phyloP scores from a whole-genome alignment of 2,329 filamentous ascomycete genomes.

The Microdochium trichocladiopsis region DNA sequence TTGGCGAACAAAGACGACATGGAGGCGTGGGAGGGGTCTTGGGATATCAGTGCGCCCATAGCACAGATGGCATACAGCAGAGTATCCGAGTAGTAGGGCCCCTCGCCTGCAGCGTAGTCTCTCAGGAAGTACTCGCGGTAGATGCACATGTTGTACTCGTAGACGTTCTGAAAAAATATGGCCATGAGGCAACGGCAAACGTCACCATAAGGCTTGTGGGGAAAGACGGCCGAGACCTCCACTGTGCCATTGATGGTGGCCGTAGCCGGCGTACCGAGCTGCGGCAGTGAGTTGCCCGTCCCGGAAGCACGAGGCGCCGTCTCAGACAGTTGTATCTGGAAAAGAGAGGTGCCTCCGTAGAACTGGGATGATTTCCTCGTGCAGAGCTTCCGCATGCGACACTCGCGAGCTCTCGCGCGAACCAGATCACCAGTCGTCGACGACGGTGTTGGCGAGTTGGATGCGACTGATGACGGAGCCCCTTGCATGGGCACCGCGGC shows the following conservation, averaged over 20 bases:
- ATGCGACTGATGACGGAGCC: background rate
- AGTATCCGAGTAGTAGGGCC: constrained; percentile 41
- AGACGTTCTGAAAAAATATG: constrained; percentile 38
- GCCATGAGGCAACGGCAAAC: constrained; percentile 37
- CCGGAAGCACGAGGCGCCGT: constrained; percentile 6
- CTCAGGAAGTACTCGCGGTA: constrained; percentile 43
- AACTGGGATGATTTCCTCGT: constrained; percentile 35
- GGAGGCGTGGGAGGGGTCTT: constrained; percentile 23
- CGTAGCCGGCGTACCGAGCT: constrained; percentile 7
- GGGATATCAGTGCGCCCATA: constrained; percentile 37
- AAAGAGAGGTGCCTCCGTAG: constrained; percentile 40
- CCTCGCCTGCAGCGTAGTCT: constrained; percentile 37
- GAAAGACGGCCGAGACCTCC: constrained; percentile 12
- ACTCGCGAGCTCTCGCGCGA: constrained; percentile 21
- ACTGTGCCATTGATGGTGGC: constrained; percentile 2
- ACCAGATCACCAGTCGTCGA: constrained; percentile 11
- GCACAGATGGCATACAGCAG: constrained; percentile 41
- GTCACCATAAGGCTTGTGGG: constrained; percentile 35
- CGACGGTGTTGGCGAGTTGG: constrained; percentile 2
- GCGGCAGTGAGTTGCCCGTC: constrained; percentile 2
- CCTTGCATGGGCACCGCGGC: background rate
- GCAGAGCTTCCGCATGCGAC: constrained; percentile 27
- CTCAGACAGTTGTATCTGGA: constrained; percentile 27
- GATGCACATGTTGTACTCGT: constrained; percentile 41
- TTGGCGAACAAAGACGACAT: constrained; percentile 35